Percentiles rank a stretch among this genome's conserved stretches.
phyloP scores from a whole-genome alignment of 2,329 filamentous ascomycete species.

The Epichloe uncinata region DNA sequence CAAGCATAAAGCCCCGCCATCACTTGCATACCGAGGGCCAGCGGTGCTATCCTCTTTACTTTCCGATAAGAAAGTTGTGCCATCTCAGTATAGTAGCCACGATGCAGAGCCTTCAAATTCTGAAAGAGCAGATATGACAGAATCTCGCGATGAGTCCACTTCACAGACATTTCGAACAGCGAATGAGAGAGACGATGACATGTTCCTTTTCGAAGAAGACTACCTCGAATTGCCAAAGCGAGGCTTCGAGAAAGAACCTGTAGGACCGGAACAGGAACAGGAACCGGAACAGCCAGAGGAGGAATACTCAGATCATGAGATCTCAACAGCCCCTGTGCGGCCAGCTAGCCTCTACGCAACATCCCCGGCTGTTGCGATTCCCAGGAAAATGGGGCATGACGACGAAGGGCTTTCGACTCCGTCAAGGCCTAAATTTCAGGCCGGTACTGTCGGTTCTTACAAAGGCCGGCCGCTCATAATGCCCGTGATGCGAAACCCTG shows the following conservation, averaged over 20 bases:
- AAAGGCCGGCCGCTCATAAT: slow-evolving; percentile 39
- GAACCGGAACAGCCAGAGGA: slow-evolving; percentile 14
- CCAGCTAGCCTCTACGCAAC: slow-evolving; percentile 23
- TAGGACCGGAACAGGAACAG: neutral
- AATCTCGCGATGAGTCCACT: neutral
- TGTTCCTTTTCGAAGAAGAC: slow-evolving; percentile 33
- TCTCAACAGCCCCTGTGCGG: neutral
- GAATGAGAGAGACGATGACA: slow-evolving; percentile 21
- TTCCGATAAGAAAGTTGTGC: slow-evolving; percentile 9
- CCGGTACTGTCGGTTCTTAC: slow-evolving; percentile 38
- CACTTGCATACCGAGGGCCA: neutral
- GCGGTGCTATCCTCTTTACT: slow-evolving; percentile 10
- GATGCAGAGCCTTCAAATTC: neutral
- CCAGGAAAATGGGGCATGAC: neutral
- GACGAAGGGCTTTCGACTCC: slow-evolving; percentile 17
- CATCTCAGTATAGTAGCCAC: neutral
- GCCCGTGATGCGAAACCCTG: slow-evolving; percentile 35
- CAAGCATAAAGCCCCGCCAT: slow-evolving; percentile 8
- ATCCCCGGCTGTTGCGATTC: slow-evolving; percentile 30
- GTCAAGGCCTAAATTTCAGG: slow-evolving; percentile 20
- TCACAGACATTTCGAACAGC: neutral
- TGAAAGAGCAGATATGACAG: neutral
- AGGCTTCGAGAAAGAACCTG: neutral
- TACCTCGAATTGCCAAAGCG: slow-evolving; percentile 17
- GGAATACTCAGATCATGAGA: slow-evolving; percentile 9